phyloP scores from a whole-genome alignment of 2,329 filamentous ascomycete species.

The Apiospora saccharicola region DNA sequence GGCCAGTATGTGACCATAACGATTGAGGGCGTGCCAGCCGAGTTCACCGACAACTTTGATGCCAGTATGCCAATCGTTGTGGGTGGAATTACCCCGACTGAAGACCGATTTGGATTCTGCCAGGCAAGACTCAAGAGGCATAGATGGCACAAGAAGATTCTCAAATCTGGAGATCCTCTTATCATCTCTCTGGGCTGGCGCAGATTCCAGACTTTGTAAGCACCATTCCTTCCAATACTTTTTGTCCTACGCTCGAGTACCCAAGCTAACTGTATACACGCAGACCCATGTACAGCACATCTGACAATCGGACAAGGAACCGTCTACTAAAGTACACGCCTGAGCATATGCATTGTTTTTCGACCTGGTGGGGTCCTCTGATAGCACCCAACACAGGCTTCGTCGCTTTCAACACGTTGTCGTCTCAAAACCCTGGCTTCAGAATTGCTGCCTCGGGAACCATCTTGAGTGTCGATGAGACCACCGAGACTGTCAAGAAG shows the following conservation, averaged over 20 bases:
- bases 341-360: constrained; percentile 99
- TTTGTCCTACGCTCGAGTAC: not conserved
- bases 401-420: constrained; percentile 90
- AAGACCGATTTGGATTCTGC: constrained; percentile 94
- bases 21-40: constrained; percentile 86
- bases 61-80: constrained; percentile 84
- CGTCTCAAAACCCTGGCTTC: constrained; percentile 85
- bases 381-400: constrained; percentile 97
- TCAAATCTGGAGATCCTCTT: constrained; percentile 96
- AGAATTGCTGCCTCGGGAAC: constrained; percentile 94
- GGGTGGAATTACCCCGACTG: constrained; percentile 90
- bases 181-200: constrained; percentile 98
- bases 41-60: constrained; percentile 86
- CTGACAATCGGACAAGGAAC: constrained; percentile 90
- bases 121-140: constrained; percentile 97
- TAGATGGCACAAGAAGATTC: constrained; percentile 98
- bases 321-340: constrained; percentile 99
- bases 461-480: constrained; percentile 92
- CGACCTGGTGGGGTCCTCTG: constrained; percentile 91
- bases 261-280: not conserved
- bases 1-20: constrained; percentile 94
- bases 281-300: constrained; percentile 87
- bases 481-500: constrained; percentile 98
- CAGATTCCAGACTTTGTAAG: constrained; percentile 80
- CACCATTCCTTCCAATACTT: not conserved